Evolutionary conservation across 1,284 basidiomycete genomes (phyloP), one percentile per base, ranked within the genome.

Genomic region (Termitomyces sp.): DNA sequence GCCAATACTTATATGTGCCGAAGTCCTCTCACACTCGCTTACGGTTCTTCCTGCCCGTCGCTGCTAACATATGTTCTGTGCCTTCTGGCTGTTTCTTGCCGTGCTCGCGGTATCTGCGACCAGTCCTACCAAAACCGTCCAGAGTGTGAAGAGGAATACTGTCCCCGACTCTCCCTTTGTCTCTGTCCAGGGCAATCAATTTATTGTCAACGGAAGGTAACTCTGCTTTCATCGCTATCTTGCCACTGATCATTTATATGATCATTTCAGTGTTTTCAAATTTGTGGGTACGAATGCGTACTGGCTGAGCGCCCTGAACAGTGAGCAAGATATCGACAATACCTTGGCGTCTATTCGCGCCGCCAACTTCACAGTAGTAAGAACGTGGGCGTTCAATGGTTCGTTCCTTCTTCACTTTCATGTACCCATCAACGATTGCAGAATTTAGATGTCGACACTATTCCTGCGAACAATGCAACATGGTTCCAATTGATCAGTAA

Each of bases 361-460:
- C 9, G 70, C 75, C 4, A 83, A 83, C 1, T 74, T 84, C 58
- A 83, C 77, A 54, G 84, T 84, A 26, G 76, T 87, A 17, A 77
- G 86, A 36, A 75, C 82, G 5, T 88, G 86, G 85, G 85, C 79
- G 34, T 79, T 84, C 65, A 82, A 83, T 66, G 79, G 80, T 75
- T 30, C 53, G 69, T 67, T 62, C 15, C 12, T 39, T 28, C 12
- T 60, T 38, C 55, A 58, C 52, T 60, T 51, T 8, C 59, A 48
- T 52, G 24, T 56, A 7, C 34, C 6, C 42, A 50, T n/a, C 28
- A 54, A 24, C 33, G 31, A 49, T 38, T 45, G 15, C 33, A 50
- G 30, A 50, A 31, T 45, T 34, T 48, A 82, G 78, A 80, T 60
- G 85, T 87, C 60, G 71, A 67, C 55, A 74, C 72, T 60, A 75